Conservation (phyloP, 148 eudicot genomes). For the Dianthus caryophyllus region DNA sequence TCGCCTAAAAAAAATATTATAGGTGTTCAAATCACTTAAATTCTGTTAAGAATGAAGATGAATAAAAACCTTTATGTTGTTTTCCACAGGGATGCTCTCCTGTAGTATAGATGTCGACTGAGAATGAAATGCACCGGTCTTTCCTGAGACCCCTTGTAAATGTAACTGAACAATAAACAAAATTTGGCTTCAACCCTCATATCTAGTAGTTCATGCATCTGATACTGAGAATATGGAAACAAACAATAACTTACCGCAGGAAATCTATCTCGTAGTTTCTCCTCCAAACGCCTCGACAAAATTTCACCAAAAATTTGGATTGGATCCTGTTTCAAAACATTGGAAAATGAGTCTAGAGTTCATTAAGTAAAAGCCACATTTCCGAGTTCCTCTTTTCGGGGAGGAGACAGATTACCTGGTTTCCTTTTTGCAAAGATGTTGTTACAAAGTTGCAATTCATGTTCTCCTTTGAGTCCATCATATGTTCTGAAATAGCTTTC, state of each 20-base stretch:
- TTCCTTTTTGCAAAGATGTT: slow-evolving; percentile 42
- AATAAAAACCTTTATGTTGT: slow-evolving; percentile 31
- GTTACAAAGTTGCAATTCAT: slow-evolving; percentile 41
- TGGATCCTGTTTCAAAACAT: slow-evolving; percentile 6
- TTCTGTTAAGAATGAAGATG: neutral
- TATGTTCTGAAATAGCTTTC: slow-evolving; percentile 47
- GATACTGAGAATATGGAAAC: neutral
- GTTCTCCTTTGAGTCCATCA: slow-evolving; percentile 81
- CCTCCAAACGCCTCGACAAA: slow-evolving; percentile 52
- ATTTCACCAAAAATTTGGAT: slow-evolving; percentile 42
- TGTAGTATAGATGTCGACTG: slow-evolving; percentile 28
- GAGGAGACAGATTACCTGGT: slow-evolving; percentile 36
- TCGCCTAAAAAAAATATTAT: too few species aligned
- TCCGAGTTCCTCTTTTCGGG: neutral
- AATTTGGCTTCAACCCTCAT: slow-evolving; percentile 5
- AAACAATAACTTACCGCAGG: slow-evolving; percentile 44
- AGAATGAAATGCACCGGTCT: slow-evolving; percentile 29
- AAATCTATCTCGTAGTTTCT: slow-evolving; percentile 35
- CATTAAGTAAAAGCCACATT: neutral
- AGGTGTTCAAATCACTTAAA: neutral
- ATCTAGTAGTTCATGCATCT: neutral
- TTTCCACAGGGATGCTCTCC: slow-evolving; percentile 24
- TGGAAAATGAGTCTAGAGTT: neutral
- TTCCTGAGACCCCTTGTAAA: slow-evolving; percentile 27
- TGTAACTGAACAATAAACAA: slow-evolving; percentile 33